Percentiles rank a stretch among this genome's conserved stretches.
Evolutionary conservation across 345 rosid species (phyloP).

Genomic region (Populus simonii): DNA sequence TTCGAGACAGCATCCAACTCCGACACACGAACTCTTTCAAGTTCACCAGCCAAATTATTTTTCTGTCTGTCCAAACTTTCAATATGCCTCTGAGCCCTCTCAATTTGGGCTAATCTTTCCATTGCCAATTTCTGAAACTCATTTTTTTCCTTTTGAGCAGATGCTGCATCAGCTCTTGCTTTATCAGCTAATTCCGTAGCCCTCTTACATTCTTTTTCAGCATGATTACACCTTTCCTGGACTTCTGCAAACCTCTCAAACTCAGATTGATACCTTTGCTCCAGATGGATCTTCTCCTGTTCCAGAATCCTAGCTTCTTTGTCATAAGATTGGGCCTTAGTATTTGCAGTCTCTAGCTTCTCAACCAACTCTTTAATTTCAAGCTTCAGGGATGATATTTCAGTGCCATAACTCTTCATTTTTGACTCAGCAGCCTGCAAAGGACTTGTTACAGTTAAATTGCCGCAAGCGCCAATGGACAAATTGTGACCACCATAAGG

Average conservation of each 20-base stretch:
- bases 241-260: constrained; percentile 82
- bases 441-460: constrained; percentile 19
- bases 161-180: constrained; percentile 77
- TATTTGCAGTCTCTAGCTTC: constrained; percentile 62
- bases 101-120: constrained; percentile 83
- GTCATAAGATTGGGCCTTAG: constrained; percentile 74
- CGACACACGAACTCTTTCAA: constrained; percentile 54
- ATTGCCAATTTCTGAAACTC: constrained; percentile 78
- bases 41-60: constrained; percentile 53
- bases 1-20: constrained; percentile 72
- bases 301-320: constrained; percentile 71
- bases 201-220: constrained; percentile 86
- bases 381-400: constrained; percentile 54
- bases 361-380: constrained; percentile 57
- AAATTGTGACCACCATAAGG: neutral
- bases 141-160: constrained; percentile 76
- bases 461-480: neutral
- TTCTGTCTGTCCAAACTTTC: constrained; percentile 78
- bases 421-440: constrained; percentile 92
- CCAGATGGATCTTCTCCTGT: constrained; percentile 81
- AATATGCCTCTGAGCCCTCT: constrained; percentile 75
- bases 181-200: constrained; percentile 84
- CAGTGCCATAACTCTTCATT: constrained; percentile 66
- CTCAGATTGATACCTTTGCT: constrained; percentile 74
- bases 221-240: constrained; percentile 68